These are phyloP conservation scores for Fraxinus cuspidata DNA, from an alignment of 257 asterid genomes.

Conservation along the genomic window DNA sequence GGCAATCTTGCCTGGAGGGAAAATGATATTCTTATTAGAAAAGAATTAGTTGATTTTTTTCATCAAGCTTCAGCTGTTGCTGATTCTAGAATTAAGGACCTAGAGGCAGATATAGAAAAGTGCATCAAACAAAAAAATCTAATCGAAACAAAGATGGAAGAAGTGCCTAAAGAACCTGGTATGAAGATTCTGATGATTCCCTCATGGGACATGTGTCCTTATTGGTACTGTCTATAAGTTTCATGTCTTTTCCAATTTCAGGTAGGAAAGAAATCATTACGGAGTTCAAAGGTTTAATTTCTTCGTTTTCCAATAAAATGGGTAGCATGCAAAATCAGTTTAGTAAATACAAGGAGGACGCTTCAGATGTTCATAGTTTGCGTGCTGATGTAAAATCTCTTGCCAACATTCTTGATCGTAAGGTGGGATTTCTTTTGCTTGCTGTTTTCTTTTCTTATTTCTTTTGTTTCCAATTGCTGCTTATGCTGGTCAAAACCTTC, in stretches of 20 bases:
- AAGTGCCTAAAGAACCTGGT: constrained; percentile 86
- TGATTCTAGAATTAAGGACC: constrained; percentile 69
- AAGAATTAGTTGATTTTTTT: constrained; percentile 72
- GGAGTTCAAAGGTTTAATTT: constrained; percentile 70
- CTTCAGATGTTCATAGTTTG: constrained; percentile 70
- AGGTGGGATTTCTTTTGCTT: constrained; percentile 49
- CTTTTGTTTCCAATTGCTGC: constrained; percentile 11
- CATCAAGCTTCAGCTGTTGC: constrained; percentile 69
- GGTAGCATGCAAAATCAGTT: constrained; percentile 80
- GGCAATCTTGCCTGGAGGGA: constrained; percentile 86
- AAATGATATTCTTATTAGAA: constrained; percentile 69
- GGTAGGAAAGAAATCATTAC: constrained; percentile 88
- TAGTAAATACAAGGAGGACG: constrained; percentile 71
- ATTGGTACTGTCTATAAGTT: too few relatives aligned
- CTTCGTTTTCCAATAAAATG: constrained; percentile 91
- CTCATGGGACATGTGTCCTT: too few relatives aligned
- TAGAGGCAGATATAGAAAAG: constrained; percentile 69
- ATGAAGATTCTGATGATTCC: background rate
- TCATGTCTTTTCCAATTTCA: constrained; percentile 30
- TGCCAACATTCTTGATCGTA: constrained; percentile 58
- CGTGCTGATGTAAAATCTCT: constrained; percentile 76
- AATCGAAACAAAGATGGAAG: constrained; percentile 65
- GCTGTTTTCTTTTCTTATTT: constrained; percentile 13
- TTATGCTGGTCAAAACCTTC: background rate
- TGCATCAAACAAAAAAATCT: constrained; percentile 49